Conservation (phyloP, 2,329 filamentous ascomycete genomes). For the Aspergillus ustus region DNA sequence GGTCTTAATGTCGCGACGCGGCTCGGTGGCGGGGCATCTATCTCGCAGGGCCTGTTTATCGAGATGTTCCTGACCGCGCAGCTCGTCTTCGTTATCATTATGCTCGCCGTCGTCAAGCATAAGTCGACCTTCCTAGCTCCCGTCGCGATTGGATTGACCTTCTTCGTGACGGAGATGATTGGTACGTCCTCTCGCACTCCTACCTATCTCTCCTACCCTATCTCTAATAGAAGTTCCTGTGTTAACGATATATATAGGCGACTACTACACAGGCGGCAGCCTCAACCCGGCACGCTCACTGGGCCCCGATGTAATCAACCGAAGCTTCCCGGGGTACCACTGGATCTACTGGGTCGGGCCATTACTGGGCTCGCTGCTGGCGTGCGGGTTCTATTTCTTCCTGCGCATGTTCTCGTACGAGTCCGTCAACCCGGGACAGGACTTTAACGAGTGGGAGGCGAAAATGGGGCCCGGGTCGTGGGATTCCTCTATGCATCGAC, state of each 20-base stretch:
- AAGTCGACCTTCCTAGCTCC: conserved; percentile 73
- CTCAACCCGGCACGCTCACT: conserved; percentile 56
- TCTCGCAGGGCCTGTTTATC: conserved; percentile 66
- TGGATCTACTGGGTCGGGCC: conserved; percentile 59
- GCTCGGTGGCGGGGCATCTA: conserved; percentile 56
- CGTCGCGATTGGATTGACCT: conserved; percentile 70
- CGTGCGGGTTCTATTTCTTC: conserved; percentile 55
- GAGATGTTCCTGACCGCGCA: conserved; percentile 70
- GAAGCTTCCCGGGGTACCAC: conserved; percentile 51
- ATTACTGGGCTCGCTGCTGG: conserved; percentile 51
- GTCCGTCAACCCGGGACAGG: conserved; percentile 57
- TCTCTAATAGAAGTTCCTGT: background rate
- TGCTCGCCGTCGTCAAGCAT: conserved; percentile 75
- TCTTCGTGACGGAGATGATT: conserved; percentile 65
- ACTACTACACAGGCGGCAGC: conserved; percentile 54
- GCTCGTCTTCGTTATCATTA: conserved; percentile 68
- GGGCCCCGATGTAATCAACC: conserved; percentile 52
- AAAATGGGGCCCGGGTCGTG: conserved; percentile 27
- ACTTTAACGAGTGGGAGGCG: conserved; percentile 53
- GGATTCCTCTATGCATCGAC: conserved; percentile 24
- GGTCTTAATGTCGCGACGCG: conserved; percentile 60
- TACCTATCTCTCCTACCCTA: background rate
- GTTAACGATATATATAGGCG: conserved; percentile 39
- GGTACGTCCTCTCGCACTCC: conserved; percentile 39
- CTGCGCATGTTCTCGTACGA: conserved; percentile 52